Conservation (phyloP, 345 rosid genomes). For the Eutrema yunnanense region DNA sequence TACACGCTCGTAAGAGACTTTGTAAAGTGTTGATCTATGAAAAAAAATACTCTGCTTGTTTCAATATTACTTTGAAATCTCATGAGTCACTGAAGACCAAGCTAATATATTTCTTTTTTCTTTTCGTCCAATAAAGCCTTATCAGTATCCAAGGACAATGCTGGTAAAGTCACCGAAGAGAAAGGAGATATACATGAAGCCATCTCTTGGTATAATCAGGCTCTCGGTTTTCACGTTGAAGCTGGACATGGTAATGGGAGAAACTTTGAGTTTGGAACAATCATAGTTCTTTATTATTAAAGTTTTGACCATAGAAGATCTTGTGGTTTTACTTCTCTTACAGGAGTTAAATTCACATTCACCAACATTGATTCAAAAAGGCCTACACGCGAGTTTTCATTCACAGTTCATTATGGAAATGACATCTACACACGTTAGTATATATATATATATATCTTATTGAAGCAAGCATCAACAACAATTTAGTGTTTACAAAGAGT, state of each 20-base stretch:
- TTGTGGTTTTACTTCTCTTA: constrained; percentile 15
- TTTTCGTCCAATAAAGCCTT: constrained; percentile 27
- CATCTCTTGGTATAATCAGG: constrained; percentile 70
- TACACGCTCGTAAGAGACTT: neutral
- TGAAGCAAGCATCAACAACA: neutral
- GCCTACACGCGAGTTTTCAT: constrained; percentile 46
- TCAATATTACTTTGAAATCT: neutral
- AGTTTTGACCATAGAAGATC: neutral
- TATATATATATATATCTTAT: neutral
- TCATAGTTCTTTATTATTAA: neutral
- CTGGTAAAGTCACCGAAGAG: constrained; percentile 32
- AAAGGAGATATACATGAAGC: constrained; percentile 57
- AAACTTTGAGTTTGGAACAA: neutral
- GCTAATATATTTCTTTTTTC: neutral
- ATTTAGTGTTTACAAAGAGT: neutral
- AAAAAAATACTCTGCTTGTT: neutral
- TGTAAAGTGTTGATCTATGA: neutral
- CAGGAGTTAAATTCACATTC: constrained; percentile 88
- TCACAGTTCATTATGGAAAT: constrained; percentile 63
- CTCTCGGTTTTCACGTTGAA: constrained; percentile 75
- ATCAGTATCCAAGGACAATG: constrained; percentile 40
- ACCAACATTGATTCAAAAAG: constrained; percentile 42
- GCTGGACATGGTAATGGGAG: constrained; percentile 69
- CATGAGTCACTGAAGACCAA: neutral
- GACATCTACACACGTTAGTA: constrained; percentile 63